Percentiles rank a stretch among this genome's conserved stretches.
Conservation (phyloP, 1,284 basidiomycete genomes). For the Heliocybe sulcata region DNA sequence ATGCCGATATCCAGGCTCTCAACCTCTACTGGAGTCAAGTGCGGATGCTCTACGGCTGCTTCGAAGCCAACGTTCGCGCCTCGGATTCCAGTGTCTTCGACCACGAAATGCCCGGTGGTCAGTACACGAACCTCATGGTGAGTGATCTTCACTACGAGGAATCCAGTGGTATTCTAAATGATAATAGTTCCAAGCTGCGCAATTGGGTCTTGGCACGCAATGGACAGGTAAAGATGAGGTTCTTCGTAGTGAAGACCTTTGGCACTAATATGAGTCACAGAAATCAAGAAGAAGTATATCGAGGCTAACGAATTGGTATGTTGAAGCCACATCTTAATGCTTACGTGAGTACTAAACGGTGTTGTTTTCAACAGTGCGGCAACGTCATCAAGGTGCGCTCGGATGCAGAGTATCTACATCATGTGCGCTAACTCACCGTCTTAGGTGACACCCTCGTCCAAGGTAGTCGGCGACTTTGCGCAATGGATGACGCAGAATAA, state of each 20-base stretch:
- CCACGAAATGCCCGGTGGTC: slow-evolving; percentile 99
- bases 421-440: background rate
- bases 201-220: slow-evolving; percentile 94
- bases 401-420: no score
- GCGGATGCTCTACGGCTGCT: slow-evolving; percentile 91
- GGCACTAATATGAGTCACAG: slow-evolving; percentile 30
- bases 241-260: slow-evolving; percentile 8
- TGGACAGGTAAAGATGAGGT: slow-evolving; percentile 64
- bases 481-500: slow-evolving; percentile 99
- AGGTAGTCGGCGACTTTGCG: slow-evolving; percentile 98
- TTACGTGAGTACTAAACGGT: background rate
- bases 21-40: slow-evolving; percentile 99
- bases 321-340: slow-evolving; percentile 11
- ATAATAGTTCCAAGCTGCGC: slow-evolving; percentile 92
- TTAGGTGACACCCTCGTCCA: slow-evolving; percentile 95
- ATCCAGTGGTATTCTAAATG: slow-evolving; percentile 7
- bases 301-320: slow-evolving; percentile 88
- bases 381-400: slow-evolving; percentile 86
- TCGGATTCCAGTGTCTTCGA: slow-evolving; percentile 97
- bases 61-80: slow-evolving; percentile 97
- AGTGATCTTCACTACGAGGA: slow-evolving; percentile 13
- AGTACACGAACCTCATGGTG: slow-evolving; percentile 93
- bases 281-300: slow-evolving; percentile 98
- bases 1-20: slow-evolving; percentile 95
- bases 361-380: slow-evolving; percentile 60